These are phyloP conservation scores for Kodamaea derodonti DNA, from an alignment of 1,139 yeast species.

Conservation along the genomic window DNA sequence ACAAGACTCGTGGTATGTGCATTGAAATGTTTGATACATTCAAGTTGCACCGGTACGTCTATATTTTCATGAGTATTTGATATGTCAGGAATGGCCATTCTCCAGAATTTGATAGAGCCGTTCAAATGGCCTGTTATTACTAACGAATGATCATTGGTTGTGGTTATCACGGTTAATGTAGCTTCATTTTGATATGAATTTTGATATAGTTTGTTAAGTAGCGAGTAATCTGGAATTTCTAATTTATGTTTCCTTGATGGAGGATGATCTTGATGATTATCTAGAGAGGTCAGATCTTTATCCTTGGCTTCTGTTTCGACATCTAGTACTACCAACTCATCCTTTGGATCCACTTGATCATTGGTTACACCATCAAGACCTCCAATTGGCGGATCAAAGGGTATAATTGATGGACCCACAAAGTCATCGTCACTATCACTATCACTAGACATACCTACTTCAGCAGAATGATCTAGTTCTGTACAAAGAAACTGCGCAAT, in stretches of 20 bases:
- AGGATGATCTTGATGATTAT: no score
- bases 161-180: slow-evolving; percentile 8
- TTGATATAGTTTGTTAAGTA: slow-evolving; percentile 7
- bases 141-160: slow-evolving; percentile 12
- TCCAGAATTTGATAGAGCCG: slow-evolving; percentile 44
- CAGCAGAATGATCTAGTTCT: no score
- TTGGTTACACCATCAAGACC: no score
- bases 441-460: no score
- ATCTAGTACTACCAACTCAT: slow-evolving; percentile 1
- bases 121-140: slow-evolving; percentile 35
- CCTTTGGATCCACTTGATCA: no score
- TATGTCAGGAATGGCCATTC: slow-evolving; percentile 1
- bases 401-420: slow-evolving; percentile 8
- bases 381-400: no score
- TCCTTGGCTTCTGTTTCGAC: slow-evolving; percentile 1
- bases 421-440: slow-evolving; percentile 6
- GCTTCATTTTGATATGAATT: slow-evolving; percentile 11
- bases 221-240: not conserved
- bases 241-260: not conserved
- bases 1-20: slow-evolving; percentile 22
- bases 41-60: slow-evolving; percentile 19
- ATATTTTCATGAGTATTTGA: slow-evolving; percentile 1
- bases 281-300: slow-evolving; percentile 2
- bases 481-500: no score
- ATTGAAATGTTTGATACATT: slow-evolving; percentile 32